phyloP scores from a whole-genome alignment of 108 stramenopile species.

The Skeletonema menzelii region DNA sequence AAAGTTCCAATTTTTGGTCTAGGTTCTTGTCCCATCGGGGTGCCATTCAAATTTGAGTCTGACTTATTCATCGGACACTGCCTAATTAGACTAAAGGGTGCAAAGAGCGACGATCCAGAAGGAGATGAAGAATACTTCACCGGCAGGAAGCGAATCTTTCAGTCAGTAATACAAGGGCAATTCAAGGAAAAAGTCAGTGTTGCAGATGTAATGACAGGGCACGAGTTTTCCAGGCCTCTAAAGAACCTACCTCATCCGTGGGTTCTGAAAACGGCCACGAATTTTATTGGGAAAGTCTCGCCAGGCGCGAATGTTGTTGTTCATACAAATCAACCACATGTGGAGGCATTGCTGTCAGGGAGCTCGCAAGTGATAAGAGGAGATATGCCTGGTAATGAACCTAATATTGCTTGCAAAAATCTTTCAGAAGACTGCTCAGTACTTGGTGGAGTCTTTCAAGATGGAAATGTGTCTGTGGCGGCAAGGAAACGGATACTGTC shows the following conservation, averaged over 20 bases:
- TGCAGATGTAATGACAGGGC: constrained; percentile 56
- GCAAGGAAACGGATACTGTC: constrained; percentile 42
- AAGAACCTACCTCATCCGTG: constrained; percentile 49
- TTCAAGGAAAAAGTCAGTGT: constrained; percentile 60
- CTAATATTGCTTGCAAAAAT: constrained; percentile 27
- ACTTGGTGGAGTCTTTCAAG: constrained; percentile 43
- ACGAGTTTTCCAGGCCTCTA: constrained; percentile 53
- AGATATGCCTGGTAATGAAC: constrained; percentile 52
- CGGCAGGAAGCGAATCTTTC: constrained; percentile 56
- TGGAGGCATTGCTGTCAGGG: constrained; percentile 34
- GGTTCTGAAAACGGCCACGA: constrained; percentile 41
- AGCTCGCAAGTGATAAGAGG: constrained; percentile 40
- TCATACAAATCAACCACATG: constrained; percentile 29
- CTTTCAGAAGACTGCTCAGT: constrained; percentile 46
- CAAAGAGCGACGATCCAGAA: constrained; percentile 33
- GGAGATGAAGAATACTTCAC: constrained; percentile 55
- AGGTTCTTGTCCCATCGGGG: constrained; percentile 31
- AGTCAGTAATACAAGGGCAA: constrained; percentile 60
- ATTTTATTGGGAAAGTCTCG: constrained; percentile 37
- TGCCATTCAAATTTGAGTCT: constrained; percentile 53
- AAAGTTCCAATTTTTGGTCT: constrained; percentile 24
- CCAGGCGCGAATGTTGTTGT: constrained; percentile 38
- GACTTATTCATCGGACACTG: constrained; percentile 57
- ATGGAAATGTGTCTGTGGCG: constrained; percentile 22
- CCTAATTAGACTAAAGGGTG: constrained; percentile 48